Evolutionary conservation across 805 yeast species (phyloP).

Genomic region (Saccharomycopsis vini): DNA sequence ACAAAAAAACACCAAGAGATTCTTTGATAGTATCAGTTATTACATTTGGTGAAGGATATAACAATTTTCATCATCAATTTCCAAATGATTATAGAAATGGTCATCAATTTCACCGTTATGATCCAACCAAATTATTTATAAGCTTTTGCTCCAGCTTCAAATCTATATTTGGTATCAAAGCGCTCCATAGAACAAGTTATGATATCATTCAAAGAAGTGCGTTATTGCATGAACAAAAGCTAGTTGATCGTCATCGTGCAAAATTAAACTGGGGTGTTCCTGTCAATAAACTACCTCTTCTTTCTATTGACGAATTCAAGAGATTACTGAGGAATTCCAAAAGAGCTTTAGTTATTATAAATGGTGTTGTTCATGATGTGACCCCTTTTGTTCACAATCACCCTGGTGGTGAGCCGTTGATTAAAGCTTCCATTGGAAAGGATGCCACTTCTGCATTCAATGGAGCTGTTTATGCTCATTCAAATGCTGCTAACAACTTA

Average conservation of each 20-base stretch:
- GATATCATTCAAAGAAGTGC: constrained; percentile 58
- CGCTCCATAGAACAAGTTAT: constrained; percentile 38
- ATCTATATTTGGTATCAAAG: constrained; percentile 47
- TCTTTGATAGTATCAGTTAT: constrained; percentile 44
- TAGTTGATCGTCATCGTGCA: constrained; percentile 66
- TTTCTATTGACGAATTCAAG: constrained; percentile 46
- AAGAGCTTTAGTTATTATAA: constrained; percentile 68
- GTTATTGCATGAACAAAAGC: constrained; percentile 75
- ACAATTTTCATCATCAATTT: constrained; percentile 92
- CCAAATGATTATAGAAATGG: constrained; percentile 85
- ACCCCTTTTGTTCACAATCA: constrained; percentile 86
- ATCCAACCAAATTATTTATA: constrained; percentile 79
- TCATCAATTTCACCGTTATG: constrained; percentile 62
- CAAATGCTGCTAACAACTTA: constrained; percentile 86
- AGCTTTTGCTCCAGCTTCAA: constrained; percentile 44
- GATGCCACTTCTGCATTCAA: constrained; percentile 92
- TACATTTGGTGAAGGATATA: constrained; percentile 86
- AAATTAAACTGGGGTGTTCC: constrained; percentile 92
- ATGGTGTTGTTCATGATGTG: constrained; percentile 88
- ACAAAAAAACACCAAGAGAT: constrained; percentile 64
- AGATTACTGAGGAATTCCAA: constrained; percentile 29
- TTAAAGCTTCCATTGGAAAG: constrained; percentile 76
- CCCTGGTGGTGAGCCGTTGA: constrained; percentile 84
- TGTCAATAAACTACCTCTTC: constrained; percentile 67
- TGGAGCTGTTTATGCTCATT: constrained; percentile 90